These are phyloP conservation scores for Psilocybe mexicana DNA, from an alignment of 1,284 basidiomycete genomes.

Conservation along the genomic window DNA sequence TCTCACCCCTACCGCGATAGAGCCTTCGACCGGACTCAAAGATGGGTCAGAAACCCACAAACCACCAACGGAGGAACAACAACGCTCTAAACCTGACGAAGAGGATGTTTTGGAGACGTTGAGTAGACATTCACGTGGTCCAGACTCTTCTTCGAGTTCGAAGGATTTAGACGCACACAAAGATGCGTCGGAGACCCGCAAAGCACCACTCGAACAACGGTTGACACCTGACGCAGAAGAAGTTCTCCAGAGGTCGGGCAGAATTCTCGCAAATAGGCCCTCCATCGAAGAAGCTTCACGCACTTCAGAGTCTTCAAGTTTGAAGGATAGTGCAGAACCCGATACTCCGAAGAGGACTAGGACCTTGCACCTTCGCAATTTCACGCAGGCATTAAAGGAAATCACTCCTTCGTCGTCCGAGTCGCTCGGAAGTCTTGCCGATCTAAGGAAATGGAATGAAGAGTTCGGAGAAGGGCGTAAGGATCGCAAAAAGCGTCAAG, in stretches of 20 bases:
- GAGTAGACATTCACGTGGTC: no score
- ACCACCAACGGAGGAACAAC: no score
- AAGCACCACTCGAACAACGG: no score
- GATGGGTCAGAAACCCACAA: neutral
- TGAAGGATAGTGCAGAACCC: constrained; percentile 1
- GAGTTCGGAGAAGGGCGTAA: constrained; percentile 84
- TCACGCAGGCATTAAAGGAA: constrained; percentile 79
- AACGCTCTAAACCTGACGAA: no score
- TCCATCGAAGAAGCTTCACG: neutral
- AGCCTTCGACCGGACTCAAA: neutral
- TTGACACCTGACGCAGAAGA: no score
- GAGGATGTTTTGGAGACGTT: no score
- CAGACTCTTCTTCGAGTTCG: no score
- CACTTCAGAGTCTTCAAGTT: constrained; percentile 4
- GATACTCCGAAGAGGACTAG: constrained; percentile 33
- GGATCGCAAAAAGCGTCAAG: constrained; percentile 57
- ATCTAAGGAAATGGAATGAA: constrained; percentile 89
- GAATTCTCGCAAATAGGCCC: no score
- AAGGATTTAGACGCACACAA: no score
- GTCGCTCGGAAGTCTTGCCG: constrained; percentile 74
- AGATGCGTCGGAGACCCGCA: no score
- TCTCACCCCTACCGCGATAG: neutral
- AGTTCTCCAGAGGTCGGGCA: no score
- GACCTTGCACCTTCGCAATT: constrained; percentile 63
- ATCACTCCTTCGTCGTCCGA: constrained; percentile 88